A percentile compares a stretch with the other conserved stretches of the same genome.
phyloP scores from a whole-genome alignment of 805 yeast species.

The Saturnispora hagleri region DNA sequence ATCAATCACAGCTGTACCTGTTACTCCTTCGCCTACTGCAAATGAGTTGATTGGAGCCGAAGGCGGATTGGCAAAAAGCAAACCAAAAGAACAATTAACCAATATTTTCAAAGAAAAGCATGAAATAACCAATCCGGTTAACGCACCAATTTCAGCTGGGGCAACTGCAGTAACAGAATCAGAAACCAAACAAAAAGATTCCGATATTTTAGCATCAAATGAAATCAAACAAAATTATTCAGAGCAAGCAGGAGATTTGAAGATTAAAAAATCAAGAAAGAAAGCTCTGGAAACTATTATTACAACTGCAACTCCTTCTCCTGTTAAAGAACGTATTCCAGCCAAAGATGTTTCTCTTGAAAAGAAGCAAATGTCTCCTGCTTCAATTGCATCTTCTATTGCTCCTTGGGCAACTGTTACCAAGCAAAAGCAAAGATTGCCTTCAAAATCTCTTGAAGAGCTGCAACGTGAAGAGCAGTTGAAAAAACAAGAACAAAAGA shows the following conservation, averaged over 20 bases:
- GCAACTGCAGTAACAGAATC: background rate
- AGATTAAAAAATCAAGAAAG: background rate
- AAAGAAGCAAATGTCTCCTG: background rate
- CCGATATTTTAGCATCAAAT: background rate
- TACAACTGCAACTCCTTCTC: conserved; percentile 49
- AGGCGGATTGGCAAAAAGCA: background rate
- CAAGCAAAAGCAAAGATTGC: conserved; percentile 18
- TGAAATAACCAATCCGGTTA: background rate
- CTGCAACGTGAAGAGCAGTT: conserved; percentile 49
- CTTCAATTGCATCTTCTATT: conserved; percentile 1
- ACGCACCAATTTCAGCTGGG: background rate
- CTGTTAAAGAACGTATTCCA: conserved; percentile 35
- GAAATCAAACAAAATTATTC: background rate
- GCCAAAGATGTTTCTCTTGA: background rate
- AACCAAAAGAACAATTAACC: background rate
- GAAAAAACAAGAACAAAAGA: conserved; percentile 14
- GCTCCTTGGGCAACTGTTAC: conserved; percentile 31
- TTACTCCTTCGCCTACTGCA: background rate
- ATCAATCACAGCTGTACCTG: background rate
- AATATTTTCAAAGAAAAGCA: background rate
- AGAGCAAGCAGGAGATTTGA: background rate
- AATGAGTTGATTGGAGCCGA: background rate
- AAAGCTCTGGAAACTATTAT: conserved; percentile 9
- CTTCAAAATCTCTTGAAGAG: conserved; percentile 48
- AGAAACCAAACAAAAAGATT: background rate